These are phyloP conservation scores for Penicillium crustosum DNA, from an alignment of 2,329 filamentous ascomycete species.

Conservation along the genomic window DNA sequence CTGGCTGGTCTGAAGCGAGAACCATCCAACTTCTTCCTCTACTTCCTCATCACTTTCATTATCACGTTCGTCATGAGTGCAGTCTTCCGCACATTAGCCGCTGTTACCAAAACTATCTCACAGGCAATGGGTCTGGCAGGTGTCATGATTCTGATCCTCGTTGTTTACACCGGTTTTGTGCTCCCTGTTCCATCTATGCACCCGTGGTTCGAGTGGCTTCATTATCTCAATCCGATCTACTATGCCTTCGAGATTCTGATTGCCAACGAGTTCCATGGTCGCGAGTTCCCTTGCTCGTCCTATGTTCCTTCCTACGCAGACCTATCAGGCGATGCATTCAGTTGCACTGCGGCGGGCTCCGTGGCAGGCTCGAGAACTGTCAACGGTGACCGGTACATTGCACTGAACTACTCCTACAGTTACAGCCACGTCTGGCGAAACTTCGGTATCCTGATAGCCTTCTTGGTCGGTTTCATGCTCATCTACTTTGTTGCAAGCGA, in stretches of 20 bases:
- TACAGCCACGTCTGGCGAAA: conserved; percentile 65
- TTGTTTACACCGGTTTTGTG: conserved; percentile 53
- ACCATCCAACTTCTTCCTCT: conserved; percentile 80
- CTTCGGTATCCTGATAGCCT: conserved; percentile 66
- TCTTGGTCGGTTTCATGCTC: conserved; percentile 60
- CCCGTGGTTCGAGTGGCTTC: conserved; percentile 78
- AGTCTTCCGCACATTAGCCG: conserved; percentile 77
- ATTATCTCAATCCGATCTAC: conserved; percentile 73
- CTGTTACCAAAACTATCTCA: conserved; percentile 65
- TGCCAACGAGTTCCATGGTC: conserved; percentile 74
- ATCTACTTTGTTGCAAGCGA: conserved; percentile 56
- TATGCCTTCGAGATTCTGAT: conserved; percentile 81
- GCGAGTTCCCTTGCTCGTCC: conserved; percentile 55
- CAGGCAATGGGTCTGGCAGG: conserved; percentile 58
- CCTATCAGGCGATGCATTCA: conserved; percentile 40
- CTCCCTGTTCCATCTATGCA: conserved; percentile 61
- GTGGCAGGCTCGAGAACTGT: conserved; percentile 55
- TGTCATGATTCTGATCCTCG: conserved; percentile 44
- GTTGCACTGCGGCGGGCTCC: conserved; percentile 61
- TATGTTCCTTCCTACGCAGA: conserved; percentile 50
- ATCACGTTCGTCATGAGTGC: conserved; percentile 77
- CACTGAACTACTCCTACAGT: conserved; percentile 56
- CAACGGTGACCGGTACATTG: conserved; percentile 59
- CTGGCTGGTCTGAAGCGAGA: conserved; percentile 75
- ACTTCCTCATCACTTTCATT: conserved; percentile 71